A percentile compares a stretch with the other conserved stretches of the same genome.
Conservation (phyloP, 306 rosid species). For the Sechiopsis laciniata region DNA sequence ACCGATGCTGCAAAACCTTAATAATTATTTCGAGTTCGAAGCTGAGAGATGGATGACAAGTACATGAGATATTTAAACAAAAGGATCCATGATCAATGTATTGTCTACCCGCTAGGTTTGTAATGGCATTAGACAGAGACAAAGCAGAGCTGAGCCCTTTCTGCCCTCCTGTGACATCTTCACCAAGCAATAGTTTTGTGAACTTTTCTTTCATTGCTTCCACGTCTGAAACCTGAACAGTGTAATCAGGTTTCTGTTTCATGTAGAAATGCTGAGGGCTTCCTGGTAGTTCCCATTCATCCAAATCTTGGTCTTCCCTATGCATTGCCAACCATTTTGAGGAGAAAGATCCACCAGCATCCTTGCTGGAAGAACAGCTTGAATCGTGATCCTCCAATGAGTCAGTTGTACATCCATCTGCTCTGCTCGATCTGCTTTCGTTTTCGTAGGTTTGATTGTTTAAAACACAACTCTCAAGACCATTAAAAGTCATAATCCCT, state of each 20-base stretch:
- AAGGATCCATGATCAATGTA: constrained; percentile 1
- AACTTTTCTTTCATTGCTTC: constrained; percentile 81
- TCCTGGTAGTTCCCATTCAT: constrained; percentile 65
- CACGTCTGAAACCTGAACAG: constrained; percentile 49
- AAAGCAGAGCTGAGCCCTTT: constrained; percentile 70
- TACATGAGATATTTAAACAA: not conserved
- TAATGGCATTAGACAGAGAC: constrained; percentile 76
- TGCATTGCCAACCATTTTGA: constrained; percentile 63
- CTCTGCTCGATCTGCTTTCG: constrained; percentile 71
- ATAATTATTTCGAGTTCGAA: not conserved
- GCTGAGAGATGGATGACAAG: not conserved
- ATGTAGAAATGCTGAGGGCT: constrained; percentile 49
- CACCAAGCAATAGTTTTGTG: constrained; percentile 76
- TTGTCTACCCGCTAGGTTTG: constrained; percentile 63
- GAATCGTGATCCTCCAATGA: constrained; percentile 63
- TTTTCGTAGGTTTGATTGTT: constrained; percentile 57
- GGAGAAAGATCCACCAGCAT: constrained; percentile 73
- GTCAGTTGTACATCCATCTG: constrained; percentile 75
- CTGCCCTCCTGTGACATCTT: constrained; percentile 79
- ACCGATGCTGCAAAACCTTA: constrained; percentile 48
- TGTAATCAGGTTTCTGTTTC: constrained; percentile 53
- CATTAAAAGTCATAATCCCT: constrained; percentile 83
- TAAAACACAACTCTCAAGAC: constrained; percentile 81
- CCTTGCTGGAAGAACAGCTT: constrained; percentile 81
- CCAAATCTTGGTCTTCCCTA: constrained; percentile 50